phyloP scores from a whole-genome alignment of 177 flowering plant genomes.

The Vitis hybrid region DNA sequence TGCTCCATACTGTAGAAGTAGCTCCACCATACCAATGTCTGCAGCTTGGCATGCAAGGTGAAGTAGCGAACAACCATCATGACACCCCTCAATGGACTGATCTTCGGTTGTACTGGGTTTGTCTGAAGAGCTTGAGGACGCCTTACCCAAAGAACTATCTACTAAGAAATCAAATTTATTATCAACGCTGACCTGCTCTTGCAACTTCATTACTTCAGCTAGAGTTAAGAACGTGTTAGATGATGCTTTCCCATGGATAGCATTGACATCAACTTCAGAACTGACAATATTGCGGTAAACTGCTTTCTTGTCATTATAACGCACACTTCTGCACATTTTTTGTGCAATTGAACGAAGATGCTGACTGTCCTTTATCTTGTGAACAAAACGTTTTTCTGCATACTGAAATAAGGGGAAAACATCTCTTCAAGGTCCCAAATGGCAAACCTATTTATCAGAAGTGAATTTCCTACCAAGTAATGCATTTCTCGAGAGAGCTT shows the following conservation, averaged over 20 bases:
- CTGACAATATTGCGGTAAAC: constrained; percentile 54
- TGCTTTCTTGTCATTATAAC: constrained; percentile 54
- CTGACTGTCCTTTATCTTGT: constrained; percentile 34
- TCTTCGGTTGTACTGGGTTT: constrained; percentile 24
- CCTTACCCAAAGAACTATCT: constrained; percentile 20
- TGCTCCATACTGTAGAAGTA: constrained; percentile 72
- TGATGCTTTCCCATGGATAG: constrained; percentile 31
- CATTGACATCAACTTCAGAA: constrained; percentile 58
- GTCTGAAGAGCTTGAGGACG: constrained; percentile 23
- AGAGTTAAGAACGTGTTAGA: constrained; percentile 32
- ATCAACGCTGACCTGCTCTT: constrained; percentile 28
- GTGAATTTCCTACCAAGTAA: background rate
- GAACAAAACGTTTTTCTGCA: constrained; percentile 58
- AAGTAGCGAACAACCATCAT: constrained; percentile 56
- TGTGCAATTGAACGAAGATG: constrained; percentile 38
- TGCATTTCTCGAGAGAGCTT: background rate
- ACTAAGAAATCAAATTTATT: constrained; percentile 16
- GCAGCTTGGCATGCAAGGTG: constrained; percentile 69
- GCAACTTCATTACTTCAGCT: constrained; percentile 43
- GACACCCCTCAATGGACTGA: constrained; percentile 26
- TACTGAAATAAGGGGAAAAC: constrained; percentile 41
- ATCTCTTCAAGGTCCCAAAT: constrained; percentile 6
- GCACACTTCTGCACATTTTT: constrained; percentile 62
- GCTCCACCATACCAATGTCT: constrained; percentile 69
- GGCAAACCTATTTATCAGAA: background rate